phyloP scores from a whole-genome alignment of 2,329 filamentous ascomycete genomes.

The Lomentospora prolificans region DNA sequence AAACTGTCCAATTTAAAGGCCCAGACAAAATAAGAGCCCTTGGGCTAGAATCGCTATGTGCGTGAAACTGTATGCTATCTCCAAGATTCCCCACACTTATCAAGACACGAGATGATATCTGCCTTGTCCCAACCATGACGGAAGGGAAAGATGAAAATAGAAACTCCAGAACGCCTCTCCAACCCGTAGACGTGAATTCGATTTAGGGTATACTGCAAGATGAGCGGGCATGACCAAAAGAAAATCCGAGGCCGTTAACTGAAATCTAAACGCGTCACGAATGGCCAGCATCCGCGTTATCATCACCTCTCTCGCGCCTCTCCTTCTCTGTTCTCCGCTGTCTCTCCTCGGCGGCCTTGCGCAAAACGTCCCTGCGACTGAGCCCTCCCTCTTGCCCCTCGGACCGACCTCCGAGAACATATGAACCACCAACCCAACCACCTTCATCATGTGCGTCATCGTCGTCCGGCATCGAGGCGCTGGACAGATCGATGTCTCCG shows the following conservation, averaged over 20 bases:
- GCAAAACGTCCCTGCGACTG: conserved; percentile 62
- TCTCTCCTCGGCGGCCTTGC: conserved; percentile 56
- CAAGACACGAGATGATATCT: too few relatives aligned
- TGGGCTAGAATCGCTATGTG: too few relatives aligned
- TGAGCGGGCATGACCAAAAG: not conserved
- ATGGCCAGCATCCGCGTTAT: conserved; percentile 4
- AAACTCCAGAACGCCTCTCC: not conserved
- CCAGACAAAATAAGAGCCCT: too few relatives aligned
- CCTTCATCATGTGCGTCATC: conserved; percentile 56
- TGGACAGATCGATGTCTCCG: conserved; percentile 38
- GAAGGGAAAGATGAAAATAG: not conserved
- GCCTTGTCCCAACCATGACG: too few relatives aligned
- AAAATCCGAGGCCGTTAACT: not conserved
- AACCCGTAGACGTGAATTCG: not conserved
- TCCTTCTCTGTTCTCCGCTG: conserved; percentile 3
- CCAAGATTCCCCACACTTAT: too few relatives aligned
- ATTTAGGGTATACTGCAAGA: not conserved
- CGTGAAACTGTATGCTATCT: too few relatives aligned
- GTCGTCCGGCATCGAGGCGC: conserved; percentile 37
- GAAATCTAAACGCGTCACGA: not conserved
- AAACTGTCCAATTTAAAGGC: too few relatives aligned
- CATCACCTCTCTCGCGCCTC: not conserved
- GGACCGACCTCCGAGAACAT: conserved; percentile 54
- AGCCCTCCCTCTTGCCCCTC: conserved; percentile 37
- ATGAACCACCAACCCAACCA: conserved; percentile 71